A percentile compares a stretch with the other conserved stretches of the same genome.
phyloP scores from a whole-genome alignment of 345 rosid species.

The Pistacia integerrima region DNA sequence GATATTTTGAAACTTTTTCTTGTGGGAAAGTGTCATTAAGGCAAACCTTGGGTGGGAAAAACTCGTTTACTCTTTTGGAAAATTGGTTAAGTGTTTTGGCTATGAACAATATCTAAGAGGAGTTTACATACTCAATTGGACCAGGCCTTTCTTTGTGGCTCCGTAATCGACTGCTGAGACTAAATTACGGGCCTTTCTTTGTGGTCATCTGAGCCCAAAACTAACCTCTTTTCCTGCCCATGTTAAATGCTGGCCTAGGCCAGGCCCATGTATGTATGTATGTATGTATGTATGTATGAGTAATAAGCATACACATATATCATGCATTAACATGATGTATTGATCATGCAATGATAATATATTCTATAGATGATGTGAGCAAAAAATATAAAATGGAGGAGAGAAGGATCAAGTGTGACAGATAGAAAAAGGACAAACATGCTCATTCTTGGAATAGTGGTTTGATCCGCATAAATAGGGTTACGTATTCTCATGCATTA shows the following conservation, averaged over 20 bases:
- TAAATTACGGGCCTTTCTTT: not conserved
- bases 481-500: slow-evolving; percentile 24
- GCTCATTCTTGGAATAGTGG: slow-evolving; percentile 44
- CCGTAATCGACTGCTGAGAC: not conserved
- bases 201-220: not conserved
- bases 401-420: not conserved
- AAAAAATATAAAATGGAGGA: not conserved
- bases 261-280: not conserved
- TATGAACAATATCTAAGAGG: no score
- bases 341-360: not conserved
- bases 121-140: not conserved
- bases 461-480: slow-evolving; percentile 34
- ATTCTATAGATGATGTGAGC: not conserved
- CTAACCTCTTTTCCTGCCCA: not conserved
- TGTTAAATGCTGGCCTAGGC: no score
- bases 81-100: no score
- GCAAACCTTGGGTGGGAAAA: no score
- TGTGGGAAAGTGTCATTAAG: no score
- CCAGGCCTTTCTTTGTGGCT: not conserved
- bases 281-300: not conserved
- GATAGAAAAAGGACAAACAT: slow-evolving; percentile 38
- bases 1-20: no score
- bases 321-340: no score
- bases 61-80: no score
- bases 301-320: no score